phyloP scores from a whole-genome alignment of 1,139 yeast species.

The Pneumocystis sp. region DNA sequence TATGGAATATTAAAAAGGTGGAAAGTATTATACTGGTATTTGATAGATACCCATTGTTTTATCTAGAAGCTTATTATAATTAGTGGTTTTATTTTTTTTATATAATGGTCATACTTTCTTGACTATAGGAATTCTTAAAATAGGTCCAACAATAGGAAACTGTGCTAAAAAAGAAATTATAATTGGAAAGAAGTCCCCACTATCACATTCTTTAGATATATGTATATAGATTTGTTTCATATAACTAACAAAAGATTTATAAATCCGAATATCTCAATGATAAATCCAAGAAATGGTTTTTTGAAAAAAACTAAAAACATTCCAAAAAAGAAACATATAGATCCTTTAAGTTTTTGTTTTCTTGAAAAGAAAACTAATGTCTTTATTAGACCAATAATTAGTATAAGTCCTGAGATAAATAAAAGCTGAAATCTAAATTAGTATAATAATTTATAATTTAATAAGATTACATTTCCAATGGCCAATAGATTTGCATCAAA shows the following conservation, averaged over 20 bases:
- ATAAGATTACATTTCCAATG: conserved; percentile 51
- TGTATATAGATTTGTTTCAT: conserved; percentile 29
- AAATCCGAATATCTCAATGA: conserved; percentile 75
- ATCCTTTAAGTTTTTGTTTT: conserved; percentile 74
- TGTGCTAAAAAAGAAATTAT: conserved; percentile 79
- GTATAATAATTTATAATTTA: neutral
- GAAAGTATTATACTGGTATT: neutral
- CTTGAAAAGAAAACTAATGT: conserved; percentile 73
- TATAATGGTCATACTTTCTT: conserved; percentile 44
- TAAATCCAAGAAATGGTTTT: conserved; percentile 70
- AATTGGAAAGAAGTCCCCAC: conserved; percentile 64
- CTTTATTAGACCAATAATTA: conserved; percentile 79
- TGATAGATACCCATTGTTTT: neutral
- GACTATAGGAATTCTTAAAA: conserved; percentile 62
- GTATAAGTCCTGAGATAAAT: conserved; percentile 64
- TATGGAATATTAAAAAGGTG: neutral
- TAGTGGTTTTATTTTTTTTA: neutral
- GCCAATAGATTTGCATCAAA: conserved; percentile 85
- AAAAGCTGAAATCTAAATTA: conserved; percentile 25
- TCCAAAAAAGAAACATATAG: conserved; percentile 63
- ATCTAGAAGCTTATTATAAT: conserved; percentile 7
- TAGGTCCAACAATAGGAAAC: conserved; percentile 74
- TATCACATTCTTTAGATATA: neutral
- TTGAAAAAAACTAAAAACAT: conserved; percentile 59
- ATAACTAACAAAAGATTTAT: conserved; percentile 44